Conservation (phyloP, 148 eudicot species). For the Bassia scoparia region DNA sequence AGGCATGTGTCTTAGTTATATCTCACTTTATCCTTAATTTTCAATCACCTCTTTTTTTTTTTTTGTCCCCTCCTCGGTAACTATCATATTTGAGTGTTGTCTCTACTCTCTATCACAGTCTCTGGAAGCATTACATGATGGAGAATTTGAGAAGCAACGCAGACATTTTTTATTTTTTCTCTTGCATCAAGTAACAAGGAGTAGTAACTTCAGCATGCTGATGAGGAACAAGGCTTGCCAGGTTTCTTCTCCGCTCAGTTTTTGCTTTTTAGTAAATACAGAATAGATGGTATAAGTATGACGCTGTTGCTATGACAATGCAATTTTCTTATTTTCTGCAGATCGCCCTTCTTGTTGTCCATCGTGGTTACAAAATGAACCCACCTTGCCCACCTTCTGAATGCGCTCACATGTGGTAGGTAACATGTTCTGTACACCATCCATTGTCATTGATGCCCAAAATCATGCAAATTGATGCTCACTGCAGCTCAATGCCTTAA, state of each 20-base stretch:
- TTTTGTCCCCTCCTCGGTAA: too few relatives aligned
- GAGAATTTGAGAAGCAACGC: slow-evolving; percentile 92
- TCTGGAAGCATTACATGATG: slow-evolving; percentile 95
- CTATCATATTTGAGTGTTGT: slow-evolving; percentile 18
- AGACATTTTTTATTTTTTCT: slow-evolving; percentile 83
- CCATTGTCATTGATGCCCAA: slow-evolving; percentile 9
- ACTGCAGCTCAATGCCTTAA: background rate
- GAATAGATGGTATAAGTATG: slow-evolving; percentile 9
- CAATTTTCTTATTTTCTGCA: slow-evolving; percentile 40
- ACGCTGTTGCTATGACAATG: slow-evolving; percentile 1
- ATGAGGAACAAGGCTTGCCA: slow-evolving; percentile 97
- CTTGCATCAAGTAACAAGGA: slow-evolving; percentile 91
- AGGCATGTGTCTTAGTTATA: slow-evolving; percentile 50
- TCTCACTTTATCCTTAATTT: slow-evolving; percentile 12
- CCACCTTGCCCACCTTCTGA: slow-evolving; percentile 97
- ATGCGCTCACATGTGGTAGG: slow-evolving; percentile 95
- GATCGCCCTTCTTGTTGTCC: slow-evolving; percentile 87
- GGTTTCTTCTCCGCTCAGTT: slow-evolving; percentile 39
- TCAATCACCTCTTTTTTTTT: background rate
- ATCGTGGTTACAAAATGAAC: slow-evolving; percentile 88
- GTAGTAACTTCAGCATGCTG: slow-evolving; percentile 87
- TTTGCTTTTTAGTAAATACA: background rate
- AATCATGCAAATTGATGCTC: too few relatives aligned
- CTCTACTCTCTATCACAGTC: slow-evolving; percentile 49
- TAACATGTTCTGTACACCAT: slow-evolving; percentile 3